These are phyloP conservation scores for Claviceps sorghi DNA, from an alignment of 2,329 filamentous ascomycete species.

Conservation along the genomic window DNA sequence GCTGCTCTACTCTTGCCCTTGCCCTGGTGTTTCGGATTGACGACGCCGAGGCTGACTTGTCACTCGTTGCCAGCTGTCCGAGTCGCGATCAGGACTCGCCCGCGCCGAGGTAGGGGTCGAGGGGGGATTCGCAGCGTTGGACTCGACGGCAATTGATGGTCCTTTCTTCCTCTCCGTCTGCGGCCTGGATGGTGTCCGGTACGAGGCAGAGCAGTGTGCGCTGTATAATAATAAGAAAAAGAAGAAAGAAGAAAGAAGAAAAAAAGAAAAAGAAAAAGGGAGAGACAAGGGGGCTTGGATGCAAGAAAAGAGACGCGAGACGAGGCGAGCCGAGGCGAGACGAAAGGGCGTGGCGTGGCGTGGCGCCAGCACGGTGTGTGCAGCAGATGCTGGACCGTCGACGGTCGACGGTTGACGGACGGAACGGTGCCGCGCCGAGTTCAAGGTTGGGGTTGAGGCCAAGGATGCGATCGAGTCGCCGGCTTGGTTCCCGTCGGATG, in stretches of 20 bases:
- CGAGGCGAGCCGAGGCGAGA: too few relatives aligned
- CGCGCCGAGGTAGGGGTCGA: background rate
- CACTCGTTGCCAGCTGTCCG: background rate
- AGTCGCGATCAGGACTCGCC: background rate
- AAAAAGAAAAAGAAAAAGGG: background rate
- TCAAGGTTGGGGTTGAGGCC: too few relatives aligned
- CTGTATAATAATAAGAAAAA: background rate
- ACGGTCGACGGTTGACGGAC: too few relatives aligned
- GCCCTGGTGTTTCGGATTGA: too few relatives aligned
- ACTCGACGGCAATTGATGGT: background rate
- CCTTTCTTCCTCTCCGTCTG: background rate
- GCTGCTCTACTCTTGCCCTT: background rate
- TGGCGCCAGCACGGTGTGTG: too few relatives aligned
- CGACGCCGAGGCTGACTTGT: background rate
- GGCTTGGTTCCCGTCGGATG: background rate
- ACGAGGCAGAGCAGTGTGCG: too few relatives aligned
- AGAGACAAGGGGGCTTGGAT: too few relatives aligned
- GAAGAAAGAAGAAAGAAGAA: background rate
- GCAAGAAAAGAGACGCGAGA: too few relatives aligned
- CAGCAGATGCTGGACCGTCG: too few relatives aligned
- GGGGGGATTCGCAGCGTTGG: background rate
- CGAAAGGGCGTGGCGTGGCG: too few relatives aligned
- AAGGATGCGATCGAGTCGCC: background rate
- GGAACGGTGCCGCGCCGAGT: background rate
- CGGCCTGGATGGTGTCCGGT: too few relatives aligned